Evolutionary conservation across 1,284 basidiomycete species (phyloP).

Genomic region (Rhodotorula sp.): DNA sequence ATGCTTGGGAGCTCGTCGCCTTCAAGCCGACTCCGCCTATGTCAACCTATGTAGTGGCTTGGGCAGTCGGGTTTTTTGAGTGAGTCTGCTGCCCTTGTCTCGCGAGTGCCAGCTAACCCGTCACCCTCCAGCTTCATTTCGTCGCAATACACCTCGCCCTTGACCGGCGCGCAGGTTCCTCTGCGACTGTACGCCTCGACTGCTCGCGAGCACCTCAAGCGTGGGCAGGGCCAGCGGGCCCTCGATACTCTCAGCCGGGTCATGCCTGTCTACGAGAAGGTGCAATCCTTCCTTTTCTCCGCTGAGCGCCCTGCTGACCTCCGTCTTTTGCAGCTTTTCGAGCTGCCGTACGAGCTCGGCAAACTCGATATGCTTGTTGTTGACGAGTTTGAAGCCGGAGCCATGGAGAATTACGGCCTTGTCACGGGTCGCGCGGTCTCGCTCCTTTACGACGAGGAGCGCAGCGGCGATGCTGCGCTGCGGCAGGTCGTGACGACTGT

Average conservation of each 20-base stretch:
- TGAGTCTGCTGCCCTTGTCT: constrained; percentile 41
- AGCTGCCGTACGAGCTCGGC: constrained; percentile 49
- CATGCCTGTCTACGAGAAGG: constrained; percentile 87
- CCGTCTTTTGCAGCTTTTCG: constrained; percentile 44
- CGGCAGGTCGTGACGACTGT: constrained; percentile 50
- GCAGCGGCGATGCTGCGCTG: constrained; percentile 48
- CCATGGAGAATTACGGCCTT: constrained; percentile 82
- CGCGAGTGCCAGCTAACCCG: neutral
- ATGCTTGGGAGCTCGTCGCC: constrained; percentile 48
- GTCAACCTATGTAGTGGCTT: constrained; percentile 90
- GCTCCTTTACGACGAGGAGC: constrained; percentile 68
- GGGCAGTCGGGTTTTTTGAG: constrained; percentile 78
- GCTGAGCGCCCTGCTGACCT: neutral
- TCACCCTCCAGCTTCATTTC: constrained; percentile 60
- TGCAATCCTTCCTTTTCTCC: neutral
- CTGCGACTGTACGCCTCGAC: constrained; percentile 75
- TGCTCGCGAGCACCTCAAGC: constrained; percentile 78
- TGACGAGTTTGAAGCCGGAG: constrained; percentile 59
- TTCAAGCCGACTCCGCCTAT: constrained; percentile 58
- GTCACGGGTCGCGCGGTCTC: constrained; percentile 86
- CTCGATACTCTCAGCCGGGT: constrained; percentile 86
- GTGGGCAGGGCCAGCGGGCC: constrained; percentile 65
- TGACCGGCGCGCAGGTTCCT: constrained; percentile 78
- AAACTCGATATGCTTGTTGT: constrained; percentile 52
- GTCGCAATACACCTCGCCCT: constrained; percentile 73